Base-by-base conservation (phyloP, 2,329 filamentous ascomycete genomes). In the Iodosphaeria phyllophila region DNA sequence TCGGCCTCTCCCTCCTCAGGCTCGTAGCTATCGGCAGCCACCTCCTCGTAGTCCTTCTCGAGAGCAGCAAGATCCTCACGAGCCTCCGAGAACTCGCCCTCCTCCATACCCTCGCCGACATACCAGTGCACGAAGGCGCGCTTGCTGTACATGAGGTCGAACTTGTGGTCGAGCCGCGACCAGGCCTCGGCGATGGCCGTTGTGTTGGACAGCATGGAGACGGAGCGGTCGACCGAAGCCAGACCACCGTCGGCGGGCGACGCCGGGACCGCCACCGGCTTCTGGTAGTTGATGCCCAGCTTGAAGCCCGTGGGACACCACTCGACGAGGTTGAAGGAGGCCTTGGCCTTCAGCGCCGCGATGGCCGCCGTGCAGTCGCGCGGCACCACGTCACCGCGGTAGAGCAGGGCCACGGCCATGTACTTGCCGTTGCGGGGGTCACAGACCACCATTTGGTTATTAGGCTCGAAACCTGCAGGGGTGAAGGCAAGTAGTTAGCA, bases 81-180 rank as follows among this genome's bases (percentile, higher is more conserved):
- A 32, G 79, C 79, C 54, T 89, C 79, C 34, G 73, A 77, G 58
- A 89, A 89, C 52, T 89, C 79, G 41, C 79, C 79, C 51, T 89
- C 79, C 58, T 89, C 79, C 79, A 89, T 89, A 56, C 79, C 79
- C 57, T 89, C 79, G 36, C 79, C 79, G 27, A 89, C 79, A 38
- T 78, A 78, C 73, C 73, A 77, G 55, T 78, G 72, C 22, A 77
- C 72, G 40, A 78, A 77, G 31, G 73, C 72, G 37, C 73, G 71
- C 64, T 77, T 77, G 55, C 64, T 72, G 62, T 77, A 75, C 73
- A 77, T 77, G 41, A 77, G 71, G 40, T 77, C 72, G 51, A 78
- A 77, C 57, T 77, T 77, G 61, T 74, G 58, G 52, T 75, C 70
- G 24, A 77, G 62, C 34, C 70, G 65, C 31, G 69, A 73, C 72